Base-by-base conservation (phyloP, 2,329 filamentous ascomycete species). In the Coniochaeta sp. region DNA sequence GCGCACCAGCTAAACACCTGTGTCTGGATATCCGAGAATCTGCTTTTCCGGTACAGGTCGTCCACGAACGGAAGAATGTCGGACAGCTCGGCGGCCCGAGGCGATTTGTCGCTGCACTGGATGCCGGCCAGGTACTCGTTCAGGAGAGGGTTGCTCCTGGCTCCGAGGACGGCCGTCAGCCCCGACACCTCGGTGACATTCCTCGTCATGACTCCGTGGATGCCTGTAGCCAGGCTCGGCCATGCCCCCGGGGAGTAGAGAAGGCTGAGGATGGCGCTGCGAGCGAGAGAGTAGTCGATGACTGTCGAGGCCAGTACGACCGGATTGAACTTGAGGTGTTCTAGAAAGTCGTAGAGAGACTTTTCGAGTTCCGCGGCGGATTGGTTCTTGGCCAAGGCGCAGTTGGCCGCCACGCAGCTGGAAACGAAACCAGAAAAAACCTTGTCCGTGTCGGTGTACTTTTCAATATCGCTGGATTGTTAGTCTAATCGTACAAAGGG, bases 101-200 rank as follows among this genome's bases (percentile, higher is more conserved):
- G 53, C 20, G 56, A 55, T 10, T 63, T 63, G 48, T 73, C 71
- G 35, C 63, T 55, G 55, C 70, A 72, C 32, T 64, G 61, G 49
- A 72, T 70, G 3, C 63, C 61, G 6, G 46, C 26, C 3, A 55
- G 42, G 1, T 54, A 48, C 31, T 60, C 57, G 10, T 49, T 30
- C 24, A 45, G 18, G 10, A 46, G 20, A 4, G 51, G 40, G 31
- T 54, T 48, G 6, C 31, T 33, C 24, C 22, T 49, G 14, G 52
- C 49, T 3, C 52, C 42, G 5, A 53, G 47, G 14, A 18, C 16
- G 16, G 57, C 42, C 4, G 38, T 49, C 3, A 58, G 27, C 10
- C 50, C 53, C 12, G 27, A 10, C 0, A 55, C 18, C 24, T 55
- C 18, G 22, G 42, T 35, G 7, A 51, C 40, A 0, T 14, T 22